phyloP scores from a whole-genome alignment of 1,284 basidiomycete species.

The Sphagnurus paluster region DNA sequence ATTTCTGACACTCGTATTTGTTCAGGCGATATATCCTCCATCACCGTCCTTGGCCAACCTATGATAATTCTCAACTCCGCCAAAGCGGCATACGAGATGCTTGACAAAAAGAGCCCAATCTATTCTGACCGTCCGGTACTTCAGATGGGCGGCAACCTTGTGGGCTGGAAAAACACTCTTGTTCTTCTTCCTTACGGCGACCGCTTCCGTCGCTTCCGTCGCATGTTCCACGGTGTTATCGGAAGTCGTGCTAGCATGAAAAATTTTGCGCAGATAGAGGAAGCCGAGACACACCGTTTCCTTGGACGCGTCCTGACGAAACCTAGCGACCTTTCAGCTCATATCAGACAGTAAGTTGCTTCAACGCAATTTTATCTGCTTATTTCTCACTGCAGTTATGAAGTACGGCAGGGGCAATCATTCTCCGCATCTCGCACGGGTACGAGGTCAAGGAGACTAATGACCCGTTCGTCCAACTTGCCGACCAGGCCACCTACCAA shows the following conservation, averaged over 20 bases:
- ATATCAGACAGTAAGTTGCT: constrained; percentile 55
- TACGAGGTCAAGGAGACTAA: constrained; percentile 55
- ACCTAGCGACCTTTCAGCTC: constrained; percentile 51
- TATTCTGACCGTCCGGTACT: constrained; percentile 69
- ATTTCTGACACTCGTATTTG: not conserved
- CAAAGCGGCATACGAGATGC: constrained; percentile 53
- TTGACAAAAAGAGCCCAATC: constrained; percentile 67
- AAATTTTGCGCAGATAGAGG: constrained; percentile 47
- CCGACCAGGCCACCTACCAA: constrained; percentile 54
- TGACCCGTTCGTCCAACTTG: constrained; percentile 61
- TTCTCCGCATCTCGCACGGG: constrained; percentile 61
- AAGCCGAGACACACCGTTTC: constrained; percentile 56
- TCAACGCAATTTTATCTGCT: not conserved
- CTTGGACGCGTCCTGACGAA: constrained; percentile 53
- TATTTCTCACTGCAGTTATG: constrained; percentile 1
- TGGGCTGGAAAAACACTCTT: constrained; percentile 67
- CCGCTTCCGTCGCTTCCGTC: constrained; percentile 61
- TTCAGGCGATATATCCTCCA: constrained; percentile 59
- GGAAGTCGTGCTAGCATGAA: constrained; percentile 52
- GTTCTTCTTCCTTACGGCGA: constrained; percentile 63
- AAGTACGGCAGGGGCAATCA: constrained; percentile 59
- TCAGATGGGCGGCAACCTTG: constrained; percentile 62
- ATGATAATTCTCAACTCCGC: constrained; percentile 61
- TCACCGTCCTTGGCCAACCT: constrained; percentile 59
- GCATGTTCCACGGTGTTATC: constrained; percentile 56